These are phyloP conservation scores for Xylaria sp. DNA, from an alignment of 2,329 filamentous ascomycete species.

Conservation along the genomic window DNA sequence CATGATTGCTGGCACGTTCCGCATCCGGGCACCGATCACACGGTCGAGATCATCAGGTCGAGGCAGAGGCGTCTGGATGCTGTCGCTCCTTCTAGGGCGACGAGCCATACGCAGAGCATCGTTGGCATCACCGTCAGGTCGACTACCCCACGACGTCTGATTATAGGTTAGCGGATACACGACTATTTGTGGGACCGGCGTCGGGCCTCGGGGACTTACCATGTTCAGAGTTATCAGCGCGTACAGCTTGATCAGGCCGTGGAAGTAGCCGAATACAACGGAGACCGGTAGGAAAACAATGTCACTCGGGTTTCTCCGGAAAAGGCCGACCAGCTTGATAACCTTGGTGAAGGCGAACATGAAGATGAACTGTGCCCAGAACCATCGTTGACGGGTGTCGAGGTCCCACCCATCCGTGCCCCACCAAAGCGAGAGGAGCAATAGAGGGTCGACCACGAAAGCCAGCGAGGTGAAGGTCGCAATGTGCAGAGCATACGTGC, in stretches of 20 bases:
- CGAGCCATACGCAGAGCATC: slow-evolving; percentile 70
- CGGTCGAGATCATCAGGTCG: slow-evolving; percentile 37
- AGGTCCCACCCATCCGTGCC: slow-evolving; percentile 65
- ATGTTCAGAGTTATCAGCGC: slow-evolving; percentile 80
- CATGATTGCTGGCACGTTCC: slow-evolving; percentile 11
- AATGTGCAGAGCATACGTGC: slow-evolving; percentile 87
- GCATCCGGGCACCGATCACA: slow-evolving; percentile 23
- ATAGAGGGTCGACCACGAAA: slow-evolving; percentile 73
- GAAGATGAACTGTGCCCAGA: slow-evolving; percentile 68
- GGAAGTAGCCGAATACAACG: slow-evolving; percentile 88
- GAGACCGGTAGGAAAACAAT: slow-evolving; percentile 81
- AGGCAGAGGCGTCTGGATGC: slow-evolving; percentile 38
- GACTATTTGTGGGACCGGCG: neutral
- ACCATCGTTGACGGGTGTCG: slow-evolving; percentile 54
- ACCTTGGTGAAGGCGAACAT: slow-evolving; percentile 85
- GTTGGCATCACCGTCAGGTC: slow-evolving; percentile 86
- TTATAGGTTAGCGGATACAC: slow-evolving; percentile 21
- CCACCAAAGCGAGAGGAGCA: slow-evolving; percentile 70
- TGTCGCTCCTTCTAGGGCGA: slow-evolving; percentile 44
- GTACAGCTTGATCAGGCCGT: slow-evolving; percentile 90
- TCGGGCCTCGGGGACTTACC: slow-evolving; percentile 58
- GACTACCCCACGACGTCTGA: slow-evolving; percentile 94
- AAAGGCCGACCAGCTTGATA: slow-evolving; percentile 86
- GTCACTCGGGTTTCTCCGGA: slow-evolving; percentile 81
- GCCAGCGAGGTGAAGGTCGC: slow-evolving; percentile 91